Base-by-base conservation (phyloP, 192 early-diverging fungal genomes). In the Backusella tuberculispora region DNA sequence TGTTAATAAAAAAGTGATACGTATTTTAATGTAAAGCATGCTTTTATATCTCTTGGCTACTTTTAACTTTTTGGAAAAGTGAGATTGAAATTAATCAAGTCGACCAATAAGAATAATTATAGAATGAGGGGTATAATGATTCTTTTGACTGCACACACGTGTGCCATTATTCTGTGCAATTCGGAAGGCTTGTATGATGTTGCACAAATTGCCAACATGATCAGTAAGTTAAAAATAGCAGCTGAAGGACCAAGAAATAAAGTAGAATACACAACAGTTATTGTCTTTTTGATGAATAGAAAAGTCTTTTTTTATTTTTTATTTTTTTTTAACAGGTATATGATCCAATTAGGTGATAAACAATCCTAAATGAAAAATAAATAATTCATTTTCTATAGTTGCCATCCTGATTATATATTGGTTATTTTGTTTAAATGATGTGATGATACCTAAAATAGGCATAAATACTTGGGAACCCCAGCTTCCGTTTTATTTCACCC, bases 151-250 rank as follows among this genome's bases (percentile, higher is more conserved):
- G n/a, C 21, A 26, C 53, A 24, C 53, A 60, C 53, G 53, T 60
- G 53, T 60, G 53, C 21, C 21, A 12, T 24, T 21, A 26, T 60
- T 60, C 53, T 60, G 53, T 26, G 17, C 53, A 56, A 56, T 56
- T 56, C 53, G 21, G 26, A 24, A 24, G 26, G 21, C 21, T 60
- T 60, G 21, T 26, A n/a, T 12, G 21, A 56, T 56, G 53, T 56
- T 24, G 53, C 21, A 56, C 53, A 56, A 56, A 56, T 56, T 56
- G 53, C 53, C 19, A 56, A 56, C 53, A 56, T 56, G 53, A 56
- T 56, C 53, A 56, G 21, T 56, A 56, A 26, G 45, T 5, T 56
- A 56, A 56, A 56, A 56, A 56, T 56, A 56, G 53, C 13, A 56
- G 53, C 53, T 56, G 53, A 12, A 56, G 12, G 12, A 56, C 53